Base-by-base conservation (phyloP, 2,329 filamentous ascomycete genomes). In the Onygena corvina region DNA sequence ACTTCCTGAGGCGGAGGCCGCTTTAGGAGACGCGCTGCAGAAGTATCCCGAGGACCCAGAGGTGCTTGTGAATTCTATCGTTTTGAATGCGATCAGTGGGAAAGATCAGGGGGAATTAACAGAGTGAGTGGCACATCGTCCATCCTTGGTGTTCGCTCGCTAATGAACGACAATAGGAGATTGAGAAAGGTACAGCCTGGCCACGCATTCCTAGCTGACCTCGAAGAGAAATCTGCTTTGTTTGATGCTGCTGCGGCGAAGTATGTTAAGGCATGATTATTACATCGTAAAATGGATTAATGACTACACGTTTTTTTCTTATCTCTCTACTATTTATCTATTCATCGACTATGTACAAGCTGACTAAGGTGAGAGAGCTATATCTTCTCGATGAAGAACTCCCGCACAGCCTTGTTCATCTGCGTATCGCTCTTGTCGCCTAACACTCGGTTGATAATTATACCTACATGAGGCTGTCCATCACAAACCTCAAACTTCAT, bases 171-270 rank as follows among this genome's bases (percentile, higher is more conserved):
- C 27, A 16, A 12, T 50, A 68, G 66, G 23, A 61, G 52, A 20
- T 63, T 80, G 56, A 55, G 62, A 51, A 75, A 74, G 47, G 69
- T 71, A 12, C 76, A 83, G 48, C 76, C 82, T 21, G 68, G 81
- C 48, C 88, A 95, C 66, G 70, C 78, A 29, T 72, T 92, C 53
- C 65, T 95, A 50, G 64, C 67, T 34, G 89, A 94, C 58, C 69
- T 94, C 58, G 75, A 80, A 60, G 86, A 87, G 68, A 96, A 94
- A 81, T 86, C 80, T 65, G 77, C 75, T n/a, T 69, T 88, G 51
- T 96, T 96, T 63, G 86, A 94, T 65, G 81, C 81, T 59, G 89
- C 89, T 9, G 86, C 85, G 16, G 74, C 79, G 21, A 96, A 94
- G 70, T 96, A 92, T 68, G 86, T 87, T 38, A 59, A 63, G 14